Evolutionary conservation across 2,329 filamentous ascomycete species (phyloP), one percentile per base, ranked within the genome.

Genomic region (Boeremia lycopersici): DNA sequence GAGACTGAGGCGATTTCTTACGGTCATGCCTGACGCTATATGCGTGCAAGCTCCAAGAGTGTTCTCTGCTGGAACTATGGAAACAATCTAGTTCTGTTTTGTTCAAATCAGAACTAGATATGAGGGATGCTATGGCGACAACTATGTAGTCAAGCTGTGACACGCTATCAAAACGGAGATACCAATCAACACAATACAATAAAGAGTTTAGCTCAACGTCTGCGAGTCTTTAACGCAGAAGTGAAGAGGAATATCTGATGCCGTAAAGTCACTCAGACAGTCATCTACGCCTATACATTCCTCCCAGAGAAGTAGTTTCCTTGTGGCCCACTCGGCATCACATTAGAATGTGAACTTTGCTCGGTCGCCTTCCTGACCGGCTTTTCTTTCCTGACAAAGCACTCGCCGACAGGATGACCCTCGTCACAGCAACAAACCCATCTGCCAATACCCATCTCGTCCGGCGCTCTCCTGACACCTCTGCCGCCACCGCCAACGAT

Each of bases 401-500:
- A 80, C 74, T 91, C 89, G 0, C 86, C 85, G n/a, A 93, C 78
- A 0, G 82, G 77, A 71, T 91, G 86, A 0, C 88, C 89, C 38
- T 84, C 77, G 25, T 87, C 81, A 0, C 86, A 86, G 36, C 81
- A 74, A 31, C 87, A 80, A n/a, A 79, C 79, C 90, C 90, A 93
- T 12, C 89, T 82, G 0, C 90, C 90, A 46, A 87, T 90, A 0
- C 89, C 89, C 53, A 82, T 74, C 26, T 85, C 74, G 6, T 80
- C 67, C 0, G 88, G 86, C 1, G 90, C 90, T 8, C 65, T 76
- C 25, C 84, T 80, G 1, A 86, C 79, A 0, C 90, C 90, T 28
- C 90, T 79, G 0, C 90, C 90, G 13, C 90, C 90, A 1, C 90
- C 90, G 0, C 90, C 90, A 2, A 93, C 75, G 56, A 95, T 91